Conservation (phyloP, 805 yeast genomes). For the Scheffersomyces amazonensis region DNA sequence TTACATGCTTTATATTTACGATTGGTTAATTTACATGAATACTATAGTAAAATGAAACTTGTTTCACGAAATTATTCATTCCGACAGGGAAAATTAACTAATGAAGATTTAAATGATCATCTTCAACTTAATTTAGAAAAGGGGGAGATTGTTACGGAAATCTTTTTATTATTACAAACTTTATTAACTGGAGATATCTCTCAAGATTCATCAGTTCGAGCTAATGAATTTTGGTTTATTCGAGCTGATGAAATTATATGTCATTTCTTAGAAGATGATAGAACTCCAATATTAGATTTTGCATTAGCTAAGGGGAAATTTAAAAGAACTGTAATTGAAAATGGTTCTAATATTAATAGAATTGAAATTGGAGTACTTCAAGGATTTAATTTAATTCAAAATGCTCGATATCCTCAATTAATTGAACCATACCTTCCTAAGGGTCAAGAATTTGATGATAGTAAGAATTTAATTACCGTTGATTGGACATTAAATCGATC, state of each 20-base stretch:
- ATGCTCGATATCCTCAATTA: slow-evolving; percentile 29
- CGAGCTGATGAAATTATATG: slow-evolving; percentile 38
- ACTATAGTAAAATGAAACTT: slow-evolving; percentile 29
- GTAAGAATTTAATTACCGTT: slow-evolving; percentile 22
- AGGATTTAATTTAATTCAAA: slow-evolving; percentile 31
- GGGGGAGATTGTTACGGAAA: slow-evolving; percentile 33
- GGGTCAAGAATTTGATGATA: slow-evolving; percentile 2
- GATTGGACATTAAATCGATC: slow-evolving; percentile 43
- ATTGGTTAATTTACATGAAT: slow-evolving; percentile 48
- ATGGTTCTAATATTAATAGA: slow-evolving; percentile 38
- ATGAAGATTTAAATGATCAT: slow-evolving; percentile 45
- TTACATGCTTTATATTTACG: slow-evolving; percentile 45
- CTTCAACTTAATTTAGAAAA: slow-evolving; percentile 29
- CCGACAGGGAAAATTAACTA: slow-evolving; percentile 48
- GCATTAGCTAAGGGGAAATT: slow-evolving; percentile 33
- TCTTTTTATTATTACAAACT: slow-evolving; percentile 33
- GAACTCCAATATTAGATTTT: slow-evolving; percentile 37
- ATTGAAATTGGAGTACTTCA: slow-evolving; percentile 36
- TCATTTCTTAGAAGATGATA: slow-evolving; percentile 40
- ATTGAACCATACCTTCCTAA: slow-evolving; percentile 29
- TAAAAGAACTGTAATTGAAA: slow-evolving; percentile 31
- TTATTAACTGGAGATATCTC: slow-evolving; percentile 32
- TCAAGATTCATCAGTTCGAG: slow-evolving; percentile 12
- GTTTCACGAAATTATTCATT: slow-evolving; percentile 48
- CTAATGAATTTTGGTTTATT: slow-evolving; percentile 31